Base-by-base conservation (phyloP, 192 early-diverging fungal species). In the Spinellus fusiger region DNA sequence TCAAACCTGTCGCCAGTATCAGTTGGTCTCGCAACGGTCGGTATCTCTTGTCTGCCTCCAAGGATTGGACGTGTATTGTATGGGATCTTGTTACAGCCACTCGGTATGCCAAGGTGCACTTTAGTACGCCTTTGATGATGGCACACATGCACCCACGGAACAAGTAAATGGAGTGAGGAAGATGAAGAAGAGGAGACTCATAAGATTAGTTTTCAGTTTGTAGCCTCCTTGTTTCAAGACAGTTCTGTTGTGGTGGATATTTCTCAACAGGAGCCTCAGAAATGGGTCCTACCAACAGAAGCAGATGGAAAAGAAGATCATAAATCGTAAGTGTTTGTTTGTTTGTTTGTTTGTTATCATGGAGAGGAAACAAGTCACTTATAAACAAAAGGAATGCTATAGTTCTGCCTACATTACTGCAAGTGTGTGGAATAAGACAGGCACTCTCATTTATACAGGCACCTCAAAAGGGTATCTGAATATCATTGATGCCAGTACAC, bases 11-110 rank as follows among this genome's bases (percentile, higher is more conserved):
- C 4, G 81, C 84, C 5, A 87, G 91, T 31, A 67, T 96, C 49
- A 92, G 92, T 60, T 96, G 94, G 94, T 85, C 87, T 18, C 72
- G 83, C 9, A 85, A 85, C 70, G 89, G 91, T 4, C 77, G 88
- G 7, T 87, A 84, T 71, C 58, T 98, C 4, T 68, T 96, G 34
- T 89, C 93, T 1, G 79, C 87, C 0, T 90, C 91, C 38, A 80
- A 80, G 51, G 89, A 88, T 33, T 90, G 91, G 76, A 85, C 80
- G 29, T 91, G 91, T 58, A 90, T 94, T 31, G 72, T 92, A 8
- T 98, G 95, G 95, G 93, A 98, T 69, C 59, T 95, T 47, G 60
- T 80, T 15, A 68, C 76, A 31, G 85, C 79, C 5, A 53, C 73
- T 5, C 69, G 80, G 31, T 68, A 75, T 49, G 56, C 81, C 26